Percentiles rank a stretch among this genome's conserved stretches.
Evolutionary conservation across 257 asterid species (phyloP).

Genomic region (Gentiana straminea): DNA sequence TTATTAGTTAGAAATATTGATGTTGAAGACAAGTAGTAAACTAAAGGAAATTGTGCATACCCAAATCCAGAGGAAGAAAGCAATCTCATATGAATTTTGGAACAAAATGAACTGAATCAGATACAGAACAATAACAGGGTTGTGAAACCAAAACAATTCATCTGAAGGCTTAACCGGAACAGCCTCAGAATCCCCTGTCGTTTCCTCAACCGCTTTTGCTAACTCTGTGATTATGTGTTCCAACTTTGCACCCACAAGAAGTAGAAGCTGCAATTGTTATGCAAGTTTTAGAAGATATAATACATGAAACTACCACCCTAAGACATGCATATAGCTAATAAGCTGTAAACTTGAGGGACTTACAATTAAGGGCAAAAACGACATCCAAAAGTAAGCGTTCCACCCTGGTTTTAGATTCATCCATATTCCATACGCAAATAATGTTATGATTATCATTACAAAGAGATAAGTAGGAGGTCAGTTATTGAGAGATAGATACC

Average conservation of each 20-base stretch:
- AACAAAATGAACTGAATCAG: constrained; percentile 88
- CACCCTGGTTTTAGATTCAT: constrained; percentile 72
- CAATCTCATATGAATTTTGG: constrained; percentile 80
- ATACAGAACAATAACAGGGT: constrained; percentile 56
- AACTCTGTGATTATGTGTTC: constrained; percentile 70
- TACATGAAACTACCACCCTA: not conserved
- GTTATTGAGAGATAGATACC: too few relatives aligned
- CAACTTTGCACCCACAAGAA: constrained; percentile 75
- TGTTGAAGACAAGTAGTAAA: too few relatives aligned
- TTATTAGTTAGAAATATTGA: too few relatives aligned
- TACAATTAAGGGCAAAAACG: constrained; percentile 72
- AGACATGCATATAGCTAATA: not conserved
- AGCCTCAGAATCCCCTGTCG: constrained; percentile 17
- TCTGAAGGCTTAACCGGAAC: constrained; percentile 51
- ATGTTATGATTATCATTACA: constrained; percentile 31
- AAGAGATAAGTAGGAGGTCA: too few relatives aligned
- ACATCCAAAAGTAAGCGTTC: constrained; percentile 84
- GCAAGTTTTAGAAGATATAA: not conserved
- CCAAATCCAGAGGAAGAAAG: constrained; percentile 86
- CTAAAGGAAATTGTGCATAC: constrained; percentile 18
- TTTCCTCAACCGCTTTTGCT: constrained; percentile 47
- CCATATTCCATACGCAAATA: constrained; percentile 60
- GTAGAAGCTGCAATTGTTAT: constrained; percentile 39
- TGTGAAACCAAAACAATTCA: constrained; percentile 71
- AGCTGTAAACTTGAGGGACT: constrained; percentile 24